phyloP scores from a whole-genome alignment of 2,329 filamentous ascomycete species.

The Epichloe bromicola region DNA sequence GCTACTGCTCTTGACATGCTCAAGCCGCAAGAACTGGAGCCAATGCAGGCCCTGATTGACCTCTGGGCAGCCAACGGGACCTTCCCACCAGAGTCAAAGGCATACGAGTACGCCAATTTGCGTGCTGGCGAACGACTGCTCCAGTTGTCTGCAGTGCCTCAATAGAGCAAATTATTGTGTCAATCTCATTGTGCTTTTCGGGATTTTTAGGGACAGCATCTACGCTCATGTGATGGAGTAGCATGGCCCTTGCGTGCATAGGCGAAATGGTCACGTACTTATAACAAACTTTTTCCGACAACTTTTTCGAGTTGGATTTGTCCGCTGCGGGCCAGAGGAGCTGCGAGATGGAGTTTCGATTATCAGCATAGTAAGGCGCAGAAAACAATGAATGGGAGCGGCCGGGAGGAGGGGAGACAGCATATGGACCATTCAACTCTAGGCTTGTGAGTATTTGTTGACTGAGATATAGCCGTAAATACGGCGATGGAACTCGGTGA shows the following conservation, averaged over 20 bases:
- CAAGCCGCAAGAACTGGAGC: constrained; percentile 80
- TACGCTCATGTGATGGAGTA: neutral
- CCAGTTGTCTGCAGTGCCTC: constrained; percentile 27
- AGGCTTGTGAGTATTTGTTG: neutral
- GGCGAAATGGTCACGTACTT: neutral
- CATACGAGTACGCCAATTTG: constrained; percentile 51
- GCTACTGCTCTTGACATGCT: constrained; percentile 74
- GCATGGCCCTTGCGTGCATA: constrained; percentile 2
- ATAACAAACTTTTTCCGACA: neutral
- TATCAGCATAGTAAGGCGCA: constrained; percentile 2
- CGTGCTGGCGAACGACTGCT: constrained; percentile 46
- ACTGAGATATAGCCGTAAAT: too few relatives aligned
- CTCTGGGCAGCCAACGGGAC: constrained; percentile 83
- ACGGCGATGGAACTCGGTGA: too few relatives aligned
- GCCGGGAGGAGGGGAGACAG: neutral
- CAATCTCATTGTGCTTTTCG: neutral
- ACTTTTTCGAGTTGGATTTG: neutral
- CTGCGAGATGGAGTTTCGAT: constrained; percentile 2
- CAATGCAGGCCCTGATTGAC: constrained; percentile 89
- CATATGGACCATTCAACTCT: neutral
- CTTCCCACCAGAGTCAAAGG: constrained; percentile 63
- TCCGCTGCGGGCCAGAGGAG: constrained; percentile 4
- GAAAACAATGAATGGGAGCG: neutral
- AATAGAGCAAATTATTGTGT: constrained; percentile 10
- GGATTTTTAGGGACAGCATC: neutral